Base-by-base conservation (phyloP, 257 asterid species). In the Fraxinus pennsylvanica region DNA sequence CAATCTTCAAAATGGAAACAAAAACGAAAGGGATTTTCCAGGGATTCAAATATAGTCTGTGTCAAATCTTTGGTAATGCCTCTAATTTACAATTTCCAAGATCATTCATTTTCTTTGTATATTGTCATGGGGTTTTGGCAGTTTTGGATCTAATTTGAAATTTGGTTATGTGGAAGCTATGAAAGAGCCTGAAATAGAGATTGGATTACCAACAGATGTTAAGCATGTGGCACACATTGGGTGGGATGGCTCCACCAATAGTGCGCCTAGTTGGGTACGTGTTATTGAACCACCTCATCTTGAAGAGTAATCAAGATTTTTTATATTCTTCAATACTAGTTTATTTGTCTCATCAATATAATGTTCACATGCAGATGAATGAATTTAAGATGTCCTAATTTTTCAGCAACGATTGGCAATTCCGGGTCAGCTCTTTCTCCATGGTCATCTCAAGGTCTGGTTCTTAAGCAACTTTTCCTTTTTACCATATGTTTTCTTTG, bases 1-100 rank as follows among this genome's bases (percentile, higher is more conserved):
- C 74, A 35, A 12, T 63, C 71, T 72, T 50, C 21, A 27, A 10
- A 36, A 90, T 87, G 94, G 92, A 88, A 76, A 86, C 94, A 43
- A 81, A 87, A 77, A 92, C 89, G 91, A 92, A 90, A 81, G 96
- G 97, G 75, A 81, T 91, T 76, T 92, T 79, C 84, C 90, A 91
- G 81, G 97, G 97, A 79, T 87, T 91, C 88, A 93, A 88, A 75
- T 89, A 87, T 45, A 87, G 92, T 19, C 78, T 88, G 5, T 91
- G 96, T 77, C 92, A 88, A 76, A 78, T 92, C 73, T 92, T 92
- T 79, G 94, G 97, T 92, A 86, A 68, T 25, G 67, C 30, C 29
- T n/a, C 67, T 6, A 59, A 59, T 21, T 59, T 9, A n/a, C 25
- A 6, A 63, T 22, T 63, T 63, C 15, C 9, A 63, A 63, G 0